Evolutionary conservation across 2,329 filamentous ascomycete genomes (phyloP).

Genomic region (Aspergillus ochraceus): DNA sequence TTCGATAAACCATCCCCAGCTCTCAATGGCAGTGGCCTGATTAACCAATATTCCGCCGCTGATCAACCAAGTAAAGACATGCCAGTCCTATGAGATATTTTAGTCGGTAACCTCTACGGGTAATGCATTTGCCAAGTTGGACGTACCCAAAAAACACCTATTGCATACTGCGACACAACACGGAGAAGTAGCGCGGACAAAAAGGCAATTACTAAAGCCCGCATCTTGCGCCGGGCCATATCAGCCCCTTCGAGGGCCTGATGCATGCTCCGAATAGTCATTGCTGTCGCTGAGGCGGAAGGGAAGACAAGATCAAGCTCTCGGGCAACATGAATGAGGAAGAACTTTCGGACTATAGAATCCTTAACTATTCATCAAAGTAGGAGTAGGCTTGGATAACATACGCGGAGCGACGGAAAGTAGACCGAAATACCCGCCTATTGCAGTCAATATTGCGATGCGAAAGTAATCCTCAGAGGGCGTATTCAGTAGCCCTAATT

Average conservation of each 20-base stretch:
- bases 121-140: no score
- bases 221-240: conserved; percentile 3
- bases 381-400: not conserved
- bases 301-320: conserved; percentile 4
- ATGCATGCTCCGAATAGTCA: conserved; percentile 7
- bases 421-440: conserved; percentile 4
- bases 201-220: conserved; percentile 1
- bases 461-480: conserved; percentile 2
- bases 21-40: conserved; percentile 1
- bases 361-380: not conserved
- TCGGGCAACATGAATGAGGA: conserved; percentile 3
- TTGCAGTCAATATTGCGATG: not conserved
- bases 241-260: not conserved
- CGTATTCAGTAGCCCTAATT: conserved; percentile 1
- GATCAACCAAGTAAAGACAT: conserved; percentile 5
- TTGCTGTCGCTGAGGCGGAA: conserved; percentile 3
- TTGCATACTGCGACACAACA: conserved; percentile 5
- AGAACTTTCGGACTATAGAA: conserved; percentile 3
- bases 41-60: not conserved
- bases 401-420: conserved; percentile 5
- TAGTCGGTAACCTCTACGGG: not conserved
- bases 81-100: not conserved
- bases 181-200: not conserved
- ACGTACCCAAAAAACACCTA: conserved; percentile 4
- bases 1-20: conserved; percentile 9